Evolutionary conservation across 352 stramenopile species (phyloP).

Genomic region (Aphanomyces stellatus): DNA sequence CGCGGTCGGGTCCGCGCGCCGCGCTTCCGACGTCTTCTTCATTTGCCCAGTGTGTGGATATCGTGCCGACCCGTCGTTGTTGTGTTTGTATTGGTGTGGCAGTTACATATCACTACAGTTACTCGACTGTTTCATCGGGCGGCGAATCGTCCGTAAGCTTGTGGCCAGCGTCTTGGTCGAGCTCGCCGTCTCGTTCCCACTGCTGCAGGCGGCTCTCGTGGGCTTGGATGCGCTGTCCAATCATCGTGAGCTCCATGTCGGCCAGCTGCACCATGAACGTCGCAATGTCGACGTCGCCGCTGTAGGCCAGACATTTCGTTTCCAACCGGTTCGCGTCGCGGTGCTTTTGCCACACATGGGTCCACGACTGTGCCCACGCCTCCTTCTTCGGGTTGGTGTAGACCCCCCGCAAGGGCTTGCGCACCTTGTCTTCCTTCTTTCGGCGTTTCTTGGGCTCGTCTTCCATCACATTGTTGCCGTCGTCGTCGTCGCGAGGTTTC

Average conservation of each 20-base stretch:
- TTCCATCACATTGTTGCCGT: not conserved
- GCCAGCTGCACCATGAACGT: constrained; percentile 9
- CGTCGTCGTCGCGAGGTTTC: not conserved
- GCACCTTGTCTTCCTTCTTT: not conserved
- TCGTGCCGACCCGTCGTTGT: too few relatives aligned
- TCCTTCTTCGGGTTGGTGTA: not conserved
- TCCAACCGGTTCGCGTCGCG: constrained; percentile 6
- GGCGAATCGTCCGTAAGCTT: too few relatives aligned
- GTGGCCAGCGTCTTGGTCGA: not conserved
- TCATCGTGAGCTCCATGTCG: not conserved
- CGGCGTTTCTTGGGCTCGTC: not conserved
- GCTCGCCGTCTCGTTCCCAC: constrained; percentile 2
- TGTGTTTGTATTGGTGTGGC: too few relatives aligned
- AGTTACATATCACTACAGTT: too few relatives aligned
- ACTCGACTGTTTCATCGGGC: too few relatives aligned
- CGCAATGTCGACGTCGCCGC: constrained; percentile 1
- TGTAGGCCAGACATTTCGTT: constrained; percentile 9
- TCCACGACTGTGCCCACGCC: not conserved
- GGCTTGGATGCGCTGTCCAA: constrained; percentile 10
- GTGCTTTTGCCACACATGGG: constrained; percentile 14
- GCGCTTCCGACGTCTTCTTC: too few relatives aligned
- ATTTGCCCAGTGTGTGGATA: too few relatives aligned
- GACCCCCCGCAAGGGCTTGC: not conserved
- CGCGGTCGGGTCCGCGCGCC: not conserved
- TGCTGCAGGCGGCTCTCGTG: constrained; percentile 9